Evolutionary conservation across 2,329 filamentous ascomycete species (phyloP).

Genomic region (Verticillium nonalfalfae): DNA sequence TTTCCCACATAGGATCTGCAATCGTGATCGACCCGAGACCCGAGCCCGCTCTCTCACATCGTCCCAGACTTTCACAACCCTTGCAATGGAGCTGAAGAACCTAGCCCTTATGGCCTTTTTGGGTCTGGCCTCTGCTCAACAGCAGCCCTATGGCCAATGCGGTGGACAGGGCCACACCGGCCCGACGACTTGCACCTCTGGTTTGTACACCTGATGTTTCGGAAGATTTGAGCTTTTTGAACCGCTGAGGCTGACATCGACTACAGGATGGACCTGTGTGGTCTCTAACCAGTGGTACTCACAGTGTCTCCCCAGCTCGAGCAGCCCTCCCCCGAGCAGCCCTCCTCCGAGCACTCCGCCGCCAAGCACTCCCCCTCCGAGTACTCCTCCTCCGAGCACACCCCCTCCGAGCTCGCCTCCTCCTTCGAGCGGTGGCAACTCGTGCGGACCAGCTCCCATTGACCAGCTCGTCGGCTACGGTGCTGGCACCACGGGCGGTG

Average conservation of each 20-base stretch:
- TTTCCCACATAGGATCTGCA: not conserved
- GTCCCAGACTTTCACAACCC: not conserved
- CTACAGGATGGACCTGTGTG: slow-evolving; percentile 14
- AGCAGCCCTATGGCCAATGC: slow-evolving; percentile 27
- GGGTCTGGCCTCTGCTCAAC: not conserved
- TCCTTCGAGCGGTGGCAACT: slow-evolving; percentile 2
- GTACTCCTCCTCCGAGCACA: not conserved
- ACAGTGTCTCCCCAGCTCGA: slow-evolving; percentile 13
- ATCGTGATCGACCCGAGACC: not conserved
- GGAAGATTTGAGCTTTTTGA: slow-evolving; percentile 8
- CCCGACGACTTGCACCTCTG: slow-evolving; percentile 11
- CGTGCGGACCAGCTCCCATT: slow-evolving; percentile 11
- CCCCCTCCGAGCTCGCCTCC: slow-evolving; percentile 1
- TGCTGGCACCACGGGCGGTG: slow-evolving; percentile 36
- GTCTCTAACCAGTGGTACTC: slow-evolving; percentile 20
- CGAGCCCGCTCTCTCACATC: not conserved
- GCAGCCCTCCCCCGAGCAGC: not conserved
- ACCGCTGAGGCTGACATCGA: not conserved
- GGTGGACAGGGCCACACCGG: slow-evolving; percentile 14
- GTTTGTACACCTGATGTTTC: slow-evolving; percentile 9
- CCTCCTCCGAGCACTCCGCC: not conserved
- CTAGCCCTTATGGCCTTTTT: slow-evolving; percentile 1
- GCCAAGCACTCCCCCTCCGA: not conserved
- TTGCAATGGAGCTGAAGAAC: not conserved
- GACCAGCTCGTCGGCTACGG: slow-evolving; percentile 24